phyloP scores from a whole-genome alignment of 805 yeast genomes.

The Candida lessepsii region DNA sequence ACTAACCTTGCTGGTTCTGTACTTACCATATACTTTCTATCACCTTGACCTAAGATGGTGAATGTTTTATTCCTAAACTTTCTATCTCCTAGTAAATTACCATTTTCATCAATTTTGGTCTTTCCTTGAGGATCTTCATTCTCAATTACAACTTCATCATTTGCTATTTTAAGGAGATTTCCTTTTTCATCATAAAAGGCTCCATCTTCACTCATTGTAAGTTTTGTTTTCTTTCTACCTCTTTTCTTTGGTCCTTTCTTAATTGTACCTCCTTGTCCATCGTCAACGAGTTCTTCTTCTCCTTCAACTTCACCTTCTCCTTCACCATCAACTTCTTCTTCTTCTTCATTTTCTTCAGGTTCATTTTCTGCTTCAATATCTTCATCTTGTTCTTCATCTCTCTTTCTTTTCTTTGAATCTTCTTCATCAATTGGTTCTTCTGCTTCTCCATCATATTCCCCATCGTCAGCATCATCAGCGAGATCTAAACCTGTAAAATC shows the following conservation, averaged over 20 bases:
- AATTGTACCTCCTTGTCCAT: conserved; percentile 4
- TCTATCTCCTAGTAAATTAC: conserved; percentile 70
- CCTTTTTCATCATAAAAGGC: conserved; percentile 63
- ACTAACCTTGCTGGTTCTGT: conserved; percentile 96
- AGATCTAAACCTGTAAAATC: conserved; percentile 20
- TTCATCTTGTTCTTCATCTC: conserved; percentile 16
- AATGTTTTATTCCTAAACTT: conserved; percentile 71
- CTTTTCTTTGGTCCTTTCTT: conserved; percentile 36
- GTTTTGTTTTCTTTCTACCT: conserved; percentile 43
- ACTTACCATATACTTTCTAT: conserved; percentile 78
- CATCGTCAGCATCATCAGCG: conserved; percentile 19
- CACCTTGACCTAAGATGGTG: conserved; percentile 63
- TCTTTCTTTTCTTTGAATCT: conserved; percentile 19
- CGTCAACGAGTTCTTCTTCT: conserved; percentile 15
- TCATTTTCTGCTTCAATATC: conserved; percentile 19
- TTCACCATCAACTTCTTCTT: conserved; percentile 21
- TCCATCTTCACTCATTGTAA: conserved; percentile 38
- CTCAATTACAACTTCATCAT: conserved; percentile 77
- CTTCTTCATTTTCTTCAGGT: conserved; percentile 21
- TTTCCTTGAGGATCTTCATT: conserved; percentile 76
- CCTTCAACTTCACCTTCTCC: conserved; percentile 23
- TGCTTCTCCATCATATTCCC: conserved; percentile 19
- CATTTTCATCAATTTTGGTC: conserved; percentile 63
- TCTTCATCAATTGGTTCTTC: conserved; percentile 17
- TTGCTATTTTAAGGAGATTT: conserved; percentile 55